A percentile compares a stretch with the other conserved stretches of the same genome.
Conservation (phyloP, 768 basidiomycete genomes). For the Kwoniella botswanensis region DNA sequence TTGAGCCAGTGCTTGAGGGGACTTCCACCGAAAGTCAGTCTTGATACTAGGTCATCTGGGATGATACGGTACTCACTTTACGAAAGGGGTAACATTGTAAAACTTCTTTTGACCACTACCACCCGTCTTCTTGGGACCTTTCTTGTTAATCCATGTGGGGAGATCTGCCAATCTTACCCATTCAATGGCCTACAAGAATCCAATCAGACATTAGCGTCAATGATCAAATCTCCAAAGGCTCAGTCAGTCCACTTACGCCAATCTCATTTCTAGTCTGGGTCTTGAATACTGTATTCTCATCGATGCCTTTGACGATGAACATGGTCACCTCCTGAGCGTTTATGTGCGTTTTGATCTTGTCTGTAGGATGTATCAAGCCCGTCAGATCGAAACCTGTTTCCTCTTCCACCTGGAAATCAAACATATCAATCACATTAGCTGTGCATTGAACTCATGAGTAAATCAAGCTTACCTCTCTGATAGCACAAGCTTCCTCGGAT, state of each 20-base stretch:
- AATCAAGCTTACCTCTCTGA: conserved; percentile 74
- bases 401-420: conserved; percentile 75
- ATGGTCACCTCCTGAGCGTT: conserved; percentile 89
- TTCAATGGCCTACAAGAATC: conserved; percentile 76
- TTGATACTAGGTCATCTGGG: background rate
- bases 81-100: conserved; percentile 94
- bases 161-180: conserved; percentile 91
- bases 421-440: background rate
- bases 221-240: background rate
- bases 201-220: conserved; percentile 2
- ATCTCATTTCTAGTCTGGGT: conserved; percentile 98
- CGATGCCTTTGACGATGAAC: conserved; percentile 84
- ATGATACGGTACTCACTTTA: conserved; percentile 60
- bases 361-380: conserved; percentile 58
- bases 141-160: conserved; percentile 80
- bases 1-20: conserved; percentile 50
- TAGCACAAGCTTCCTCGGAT: conserved; percentile 78
- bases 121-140: conserved; percentile 61
- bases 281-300: conserved; percentile 85
- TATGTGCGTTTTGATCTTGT: conserved; percentile 83
- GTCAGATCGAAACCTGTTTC: conserved; percentile 88
- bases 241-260: conserved; percentile 66
- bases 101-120: conserved; percentile 70
- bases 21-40: conserved; percentile 21
- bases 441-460: background rate